Conservation (phyloP, 2,329 filamentous ascomycete species). For the Fusarium sp. region DNA sequence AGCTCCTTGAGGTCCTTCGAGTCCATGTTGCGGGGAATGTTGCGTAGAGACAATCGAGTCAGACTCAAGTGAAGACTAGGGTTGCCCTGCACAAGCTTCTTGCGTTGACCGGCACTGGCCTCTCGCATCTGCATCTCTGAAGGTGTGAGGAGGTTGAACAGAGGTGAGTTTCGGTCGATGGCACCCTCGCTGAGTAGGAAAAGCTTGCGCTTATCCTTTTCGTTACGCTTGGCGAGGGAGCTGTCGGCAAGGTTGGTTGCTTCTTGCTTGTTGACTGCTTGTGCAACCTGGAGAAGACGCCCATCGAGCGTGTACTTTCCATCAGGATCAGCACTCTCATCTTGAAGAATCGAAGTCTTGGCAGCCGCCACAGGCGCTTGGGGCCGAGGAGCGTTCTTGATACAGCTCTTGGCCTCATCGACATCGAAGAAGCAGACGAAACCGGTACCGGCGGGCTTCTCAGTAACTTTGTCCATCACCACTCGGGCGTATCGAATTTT, state of each 20-base stretch:
- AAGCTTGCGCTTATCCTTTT: conserved; percentile 89
- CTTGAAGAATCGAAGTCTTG: conserved; percentile 86
- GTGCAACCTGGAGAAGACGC: conserved; percentile 84
- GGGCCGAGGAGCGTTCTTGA: conserved; percentile 77
- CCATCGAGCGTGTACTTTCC: conserved; percentile 93
- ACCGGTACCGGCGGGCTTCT: conserved; percentile 88
- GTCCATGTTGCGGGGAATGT: conserved; percentile 84
- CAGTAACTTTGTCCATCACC: conserved; percentile 86
- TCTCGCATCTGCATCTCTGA: conserved; percentile 90
- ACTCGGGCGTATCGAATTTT: conserved; percentile 90
- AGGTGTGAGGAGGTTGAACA: conserved; percentile 80
- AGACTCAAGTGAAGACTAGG: conserved; percentile 89
- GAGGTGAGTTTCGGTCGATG: conserved; percentile 78
- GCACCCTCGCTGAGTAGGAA: conserved; percentile 90
- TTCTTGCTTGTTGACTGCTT: conserved; percentile 85
- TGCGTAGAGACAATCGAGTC: conserved; percentile 90
- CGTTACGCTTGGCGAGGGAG: conserved; percentile 69
- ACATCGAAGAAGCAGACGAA: conserved; percentile 92
- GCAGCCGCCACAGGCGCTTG: conserved; percentile 57
- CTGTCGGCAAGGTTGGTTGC: conserved; percentile 80
- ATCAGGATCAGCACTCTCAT: conserved; percentile 82
- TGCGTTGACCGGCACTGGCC: conserved; percentile 85
- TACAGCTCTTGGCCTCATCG: conserved; percentile 79
- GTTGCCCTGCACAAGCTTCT: conserved; percentile 90
- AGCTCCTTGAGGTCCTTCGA: conserved; percentile 92